A percentile compares a stretch with the other conserved stretches of the same genome.
Conservation (phyloP, 371 early-diverging fungal genomes). For the Furculomyces boomerangus region DNA sequence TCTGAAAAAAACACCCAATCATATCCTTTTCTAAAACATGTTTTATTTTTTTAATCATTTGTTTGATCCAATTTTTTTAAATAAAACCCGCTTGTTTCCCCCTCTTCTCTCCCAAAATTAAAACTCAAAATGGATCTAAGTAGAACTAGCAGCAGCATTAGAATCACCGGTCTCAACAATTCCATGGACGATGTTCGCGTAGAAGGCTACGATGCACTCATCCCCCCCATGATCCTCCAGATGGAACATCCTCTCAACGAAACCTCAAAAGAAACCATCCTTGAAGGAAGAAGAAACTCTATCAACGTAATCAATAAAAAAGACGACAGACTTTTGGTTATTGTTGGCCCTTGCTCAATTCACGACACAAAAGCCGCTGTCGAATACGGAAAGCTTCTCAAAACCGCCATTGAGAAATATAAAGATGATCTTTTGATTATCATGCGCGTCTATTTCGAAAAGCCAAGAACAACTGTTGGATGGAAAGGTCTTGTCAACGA, state of each 20-base stretch:
- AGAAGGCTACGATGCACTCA: constrained; percentile 70
- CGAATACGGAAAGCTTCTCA: constrained; percentile 49
- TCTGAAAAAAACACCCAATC: not conserved
- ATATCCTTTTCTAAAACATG: not conserved
- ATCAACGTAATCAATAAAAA: constrained; percentile 52
- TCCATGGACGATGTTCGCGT: constrained; percentile 70
- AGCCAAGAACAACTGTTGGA: constrained; percentile 85
- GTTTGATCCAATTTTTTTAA: no score
- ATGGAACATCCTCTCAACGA: constrained; percentile 52
- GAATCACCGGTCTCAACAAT: not conserved
- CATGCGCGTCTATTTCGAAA: constrained; percentile 90
- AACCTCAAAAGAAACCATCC: constrained; percentile 25
- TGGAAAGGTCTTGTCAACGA: constrained; percentile 93
- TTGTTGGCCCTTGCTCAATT: constrained; percentile 90
- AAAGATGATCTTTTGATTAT: constrained; percentile 53
- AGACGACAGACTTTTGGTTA: constrained; percentile 68
- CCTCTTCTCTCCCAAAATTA: not conserved
- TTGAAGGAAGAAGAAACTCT: constrained; percentile 39
- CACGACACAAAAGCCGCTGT: constrained; percentile 72
- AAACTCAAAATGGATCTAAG: not conserved
- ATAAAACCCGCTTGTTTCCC: no score
- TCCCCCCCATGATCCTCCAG: constrained; percentile 89
- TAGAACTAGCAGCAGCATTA: not conserved
- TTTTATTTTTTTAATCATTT: not conserved
- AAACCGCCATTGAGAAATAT: constrained; percentile 32